Evolutionary conservation across 352 stramenopile species (phyloP).

Genomic region (Phytopythium montanum): DNA sequence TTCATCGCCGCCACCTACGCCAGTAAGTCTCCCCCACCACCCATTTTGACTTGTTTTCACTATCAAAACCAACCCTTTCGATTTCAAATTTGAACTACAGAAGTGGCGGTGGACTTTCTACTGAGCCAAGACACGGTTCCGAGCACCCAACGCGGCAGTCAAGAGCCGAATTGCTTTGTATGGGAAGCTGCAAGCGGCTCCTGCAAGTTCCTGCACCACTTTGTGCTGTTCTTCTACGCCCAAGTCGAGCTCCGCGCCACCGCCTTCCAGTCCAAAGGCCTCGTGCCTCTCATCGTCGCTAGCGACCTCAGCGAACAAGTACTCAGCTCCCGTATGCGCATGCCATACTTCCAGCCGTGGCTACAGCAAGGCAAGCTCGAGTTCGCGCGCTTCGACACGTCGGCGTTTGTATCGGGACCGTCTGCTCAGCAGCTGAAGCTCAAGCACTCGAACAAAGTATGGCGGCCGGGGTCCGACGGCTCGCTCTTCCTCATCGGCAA

Average conservation of each 20-base stretch:
- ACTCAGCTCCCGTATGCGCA: slow-evolving; percentile 47
- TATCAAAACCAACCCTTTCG: background rate
- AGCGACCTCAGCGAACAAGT: slow-evolving; percentile 75
- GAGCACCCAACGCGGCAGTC: background rate
- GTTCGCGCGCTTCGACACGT: slow-evolving; percentile 70
- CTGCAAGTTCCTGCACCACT: slow-evolving; percentile 78
- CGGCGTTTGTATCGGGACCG: slow-evolving; percentile 27
- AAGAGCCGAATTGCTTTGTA: slow-evolving; percentile 66
- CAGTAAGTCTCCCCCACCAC: slow-evolving; percentile 10
- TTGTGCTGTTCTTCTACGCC: slow-evolving; percentile 59
- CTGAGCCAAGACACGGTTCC: slow-evolving; percentile 8
- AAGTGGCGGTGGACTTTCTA: slow-evolving; percentile 47
- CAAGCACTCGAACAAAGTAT: slow-evolving; percentile 19
- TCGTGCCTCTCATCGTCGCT: slow-evolving; percentile 60
- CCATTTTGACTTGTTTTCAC: background rate
- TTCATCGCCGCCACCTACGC: slow-evolving; percentile 71
- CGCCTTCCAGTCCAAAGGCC: slow-evolving; percentile 18
- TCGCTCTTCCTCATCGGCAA: slow-evolving; percentile 78
- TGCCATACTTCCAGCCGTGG: slow-evolving; percentile 58
- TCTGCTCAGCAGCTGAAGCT: slow-evolving; percentile 29
- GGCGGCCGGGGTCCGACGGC: slow-evolving; percentile 41
- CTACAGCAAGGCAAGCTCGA: slow-evolving; percentile 40
- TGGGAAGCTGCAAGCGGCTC: slow-evolving; percentile 79
- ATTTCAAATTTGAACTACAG: slow-evolving; percentile 2
- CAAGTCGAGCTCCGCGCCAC: slow-evolving; percentile 2